Evolutionary conservation across 306 rosid genomes (phyloP).

Genomic region (Fragaria ananassa): DNA sequence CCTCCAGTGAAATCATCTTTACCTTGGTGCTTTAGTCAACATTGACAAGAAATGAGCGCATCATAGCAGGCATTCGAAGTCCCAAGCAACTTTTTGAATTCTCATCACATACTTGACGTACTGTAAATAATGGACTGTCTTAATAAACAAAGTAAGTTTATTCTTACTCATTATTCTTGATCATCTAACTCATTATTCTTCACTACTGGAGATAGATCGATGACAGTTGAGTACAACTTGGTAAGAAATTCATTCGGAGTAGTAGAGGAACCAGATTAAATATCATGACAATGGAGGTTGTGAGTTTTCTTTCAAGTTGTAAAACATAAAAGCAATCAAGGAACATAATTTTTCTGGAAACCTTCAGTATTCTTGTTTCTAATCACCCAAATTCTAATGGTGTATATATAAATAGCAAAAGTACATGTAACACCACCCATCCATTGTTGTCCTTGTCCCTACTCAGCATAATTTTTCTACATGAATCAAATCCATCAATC

Average conservation of each 20-base stretch:
- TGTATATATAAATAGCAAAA: background rate
- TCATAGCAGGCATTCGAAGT: background rate
- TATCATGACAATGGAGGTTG: background rate
- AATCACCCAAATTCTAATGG: constrained; percentile 7
- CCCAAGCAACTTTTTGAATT: background rate
- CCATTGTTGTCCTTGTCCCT: constrained; percentile 81
- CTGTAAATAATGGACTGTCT: background rate
- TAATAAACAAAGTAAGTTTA: background rate
- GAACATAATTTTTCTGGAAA: constrained; percentile 10
- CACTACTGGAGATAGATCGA: background rate
- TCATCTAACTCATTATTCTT: background rate
- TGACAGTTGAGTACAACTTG: background rate
- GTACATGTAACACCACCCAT: constrained; percentile 59
- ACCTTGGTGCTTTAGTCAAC: background rate
- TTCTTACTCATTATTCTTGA: too few species aligned
- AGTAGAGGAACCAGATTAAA: background rate
- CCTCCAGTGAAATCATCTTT: constrained; percentile 13
- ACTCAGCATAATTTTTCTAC: constrained; percentile 48
- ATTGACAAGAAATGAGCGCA: background rate
- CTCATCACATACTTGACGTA: too few species aligned
- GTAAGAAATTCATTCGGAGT: background rate
- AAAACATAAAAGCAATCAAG: constrained; percentile 7
- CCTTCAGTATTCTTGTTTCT: constrained; percentile 6
- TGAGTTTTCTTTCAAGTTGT: background rate
- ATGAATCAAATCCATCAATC: constrained; percentile 70